phyloP scores from a whole-genome alignment of 495 filamentous ascomycete genomes.

The Penicillium coprophilum region DNA sequence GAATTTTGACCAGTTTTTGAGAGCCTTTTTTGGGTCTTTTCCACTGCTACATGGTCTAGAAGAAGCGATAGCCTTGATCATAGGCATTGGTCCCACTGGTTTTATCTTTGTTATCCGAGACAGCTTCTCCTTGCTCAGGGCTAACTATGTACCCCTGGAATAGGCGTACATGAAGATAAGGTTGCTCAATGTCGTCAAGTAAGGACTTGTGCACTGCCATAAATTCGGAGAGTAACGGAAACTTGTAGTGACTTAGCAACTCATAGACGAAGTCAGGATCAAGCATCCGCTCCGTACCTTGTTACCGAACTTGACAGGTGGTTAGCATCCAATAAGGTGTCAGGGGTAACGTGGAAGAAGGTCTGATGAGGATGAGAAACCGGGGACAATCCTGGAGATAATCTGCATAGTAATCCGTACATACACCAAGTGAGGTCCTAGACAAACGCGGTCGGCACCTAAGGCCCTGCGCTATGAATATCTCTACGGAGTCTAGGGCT shows the following conservation, averaged over 20 bases:
- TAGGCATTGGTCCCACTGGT: not conserved
- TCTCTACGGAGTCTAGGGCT: too few relatives aligned
- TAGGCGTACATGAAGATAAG: not conserved
- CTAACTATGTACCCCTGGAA: conserved; percentile 1
- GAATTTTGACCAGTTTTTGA: not conserved
- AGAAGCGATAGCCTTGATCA: not conserved
- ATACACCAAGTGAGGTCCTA: too few relatives aligned
- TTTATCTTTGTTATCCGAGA: conserved; percentile 1
- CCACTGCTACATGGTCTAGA: too few relatives aligned
- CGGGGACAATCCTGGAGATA: not conserved
- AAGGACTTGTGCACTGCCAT: not conserved
- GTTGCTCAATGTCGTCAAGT: not conserved
- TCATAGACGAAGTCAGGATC: not conserved
- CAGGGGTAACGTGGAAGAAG: too few relatives aligned
- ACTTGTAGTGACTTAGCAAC: not conserved
- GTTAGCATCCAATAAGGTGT: not conserved
- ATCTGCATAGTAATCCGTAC: not conserved
- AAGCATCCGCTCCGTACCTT: not conserved
- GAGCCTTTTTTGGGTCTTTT: not conserved
- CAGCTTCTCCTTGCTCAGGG: conserved; percentile 7
- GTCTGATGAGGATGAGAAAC: not conserved
- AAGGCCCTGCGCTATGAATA: not conserved
- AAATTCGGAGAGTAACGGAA: not conserved
- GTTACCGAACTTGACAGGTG: not conserved
- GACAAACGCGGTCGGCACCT: not conserved